Evolutionary conservation across 2,329 filamentous ascomycete genomes (phyloP), one percentile per base, ranked within the genome.

Genomic region (Botryotinia narcissicola): DNA sequence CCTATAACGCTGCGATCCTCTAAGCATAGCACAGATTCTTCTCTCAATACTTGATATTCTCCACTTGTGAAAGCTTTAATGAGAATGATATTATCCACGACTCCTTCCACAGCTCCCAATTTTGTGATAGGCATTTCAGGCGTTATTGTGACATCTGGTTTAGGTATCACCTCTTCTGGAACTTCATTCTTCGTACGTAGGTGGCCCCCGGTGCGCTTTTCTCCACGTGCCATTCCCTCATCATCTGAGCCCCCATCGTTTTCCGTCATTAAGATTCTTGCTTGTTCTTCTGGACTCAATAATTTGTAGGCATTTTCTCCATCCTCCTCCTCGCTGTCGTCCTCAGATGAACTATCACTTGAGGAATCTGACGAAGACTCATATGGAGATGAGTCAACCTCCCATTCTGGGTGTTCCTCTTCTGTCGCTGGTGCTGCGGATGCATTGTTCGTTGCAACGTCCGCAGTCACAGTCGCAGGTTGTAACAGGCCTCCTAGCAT

Each of bases 161-260:
- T 93, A 0, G 91, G 90, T 7, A 91, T 83, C 25, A 87, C 82
- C 70, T 90, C 88, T 73, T 93, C 90, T 0, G 84, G 80, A 25
- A 88, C 75, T 81, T 99, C 96, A 81, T 98, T 97, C 80, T 93
- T 91, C 1, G 94, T 97, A 74, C 92, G 90, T 62, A 97, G 83
- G 62, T 88, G 87, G 2, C 83, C 81, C 46, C 81, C 83, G 32
- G 81, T 78, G 6, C 80, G 78, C 51, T 81, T 81, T 69, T 83
- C 83, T 61, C 83, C 84, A 72, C 83, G 84, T 20, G 83, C 82
- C 67, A 86, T 87, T 37, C 84, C 87, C 77, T 94, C 94, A 71
- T 95, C 92, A 72, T 96, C 94, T 1, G 92, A 94, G 2, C 90
- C 93, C 46, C 87, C 90, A 76, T 95, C 94, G 61, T 89, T 92